Evolutionary conservation across 2,329 filamentous ascomycete genomes (phyloP).

Genomic region (Myrmaecium sp.): DNA sequence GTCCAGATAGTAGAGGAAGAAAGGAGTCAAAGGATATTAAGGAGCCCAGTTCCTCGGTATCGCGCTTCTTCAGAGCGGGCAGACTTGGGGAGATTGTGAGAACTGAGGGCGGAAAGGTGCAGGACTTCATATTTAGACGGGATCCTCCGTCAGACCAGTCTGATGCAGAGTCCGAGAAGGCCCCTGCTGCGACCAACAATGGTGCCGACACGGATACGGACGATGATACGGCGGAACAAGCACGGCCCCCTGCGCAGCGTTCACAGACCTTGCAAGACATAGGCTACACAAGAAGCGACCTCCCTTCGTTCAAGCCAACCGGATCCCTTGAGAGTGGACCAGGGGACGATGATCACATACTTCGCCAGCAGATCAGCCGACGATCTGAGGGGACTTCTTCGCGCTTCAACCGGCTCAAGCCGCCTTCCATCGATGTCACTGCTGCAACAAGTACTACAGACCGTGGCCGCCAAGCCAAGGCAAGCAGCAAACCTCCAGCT

Average conservation of each 20-base stretch:
- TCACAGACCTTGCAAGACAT: too few relatives aligned
- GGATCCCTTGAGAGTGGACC: background rate
- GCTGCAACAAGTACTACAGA: background rate
- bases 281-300: background rate
- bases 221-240: slow-evolving; percentile 10
- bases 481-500: too few relatives aligned
- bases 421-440: slow-evolving; percentile 33
- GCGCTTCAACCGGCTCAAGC: slow-evolving; percentile 28
- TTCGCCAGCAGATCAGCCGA: slow-evolving; percentile 1
- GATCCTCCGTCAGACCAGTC: slow-evolving; percentile 24
- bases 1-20: slow-evolving; percentile 12
- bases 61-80: slow-evolving; percentile 62
- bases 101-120: slow-evolving; percentile 44
- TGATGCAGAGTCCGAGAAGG: slow-evolving; percentile 28
- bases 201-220: slow-evolving; percentile 28
- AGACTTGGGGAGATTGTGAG: slow-evolving; percentile 57
- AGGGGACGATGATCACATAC: slow-evolving; percentile 1
- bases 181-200: slow-evolving; percentile 28
- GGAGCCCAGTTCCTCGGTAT: slow-evolving; percentile 37
- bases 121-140: slow-evolving; percentile 42
- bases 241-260: too few relatives aligned
- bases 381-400: slow-evolving; percentile 15
- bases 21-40: slow-evolving; percentile 24
- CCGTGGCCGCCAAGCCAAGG: slow-evolving; percentile 1
- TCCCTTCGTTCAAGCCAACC: slow-evolving; percentile 4